These are phyloP conservation scores for Phytophthora sansomeana DNA, from an alignment of 352 stramenopile species.

Conservation along the genomic window DNA sequence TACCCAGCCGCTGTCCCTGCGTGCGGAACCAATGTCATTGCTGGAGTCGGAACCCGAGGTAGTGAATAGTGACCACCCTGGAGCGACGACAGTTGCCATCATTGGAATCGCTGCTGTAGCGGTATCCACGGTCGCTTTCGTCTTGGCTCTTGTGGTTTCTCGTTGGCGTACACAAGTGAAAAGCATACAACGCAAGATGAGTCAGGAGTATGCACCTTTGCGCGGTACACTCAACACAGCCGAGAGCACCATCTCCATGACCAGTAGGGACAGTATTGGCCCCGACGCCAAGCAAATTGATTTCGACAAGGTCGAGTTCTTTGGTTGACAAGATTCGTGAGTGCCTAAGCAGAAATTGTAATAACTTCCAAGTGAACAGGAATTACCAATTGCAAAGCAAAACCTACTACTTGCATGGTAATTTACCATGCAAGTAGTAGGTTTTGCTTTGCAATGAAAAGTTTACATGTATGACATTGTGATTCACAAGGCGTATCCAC, in stretches of 20 bases:
- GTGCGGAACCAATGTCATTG: neutral
- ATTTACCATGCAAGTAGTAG: too few species aligned
- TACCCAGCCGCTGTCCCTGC: slow-evolving; percentile 11
- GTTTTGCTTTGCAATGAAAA: too few species aligned
- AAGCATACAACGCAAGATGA: neutral
- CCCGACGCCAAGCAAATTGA: neutral
- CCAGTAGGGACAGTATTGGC: slow-evolving; percentile 17
- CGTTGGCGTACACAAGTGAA: slow-evolving; percentile 10
- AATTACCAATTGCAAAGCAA: too few species aligned
- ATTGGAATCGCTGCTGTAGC: slow-evolving; percentile 9
- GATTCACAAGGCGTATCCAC: too few species aligned
- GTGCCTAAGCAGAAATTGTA: neutral
- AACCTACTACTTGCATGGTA: too few species aligned
- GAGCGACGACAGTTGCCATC: slow-evolving; percentile 1
- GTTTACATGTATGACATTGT: too few species aligned
- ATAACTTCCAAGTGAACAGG: too few species aligned
- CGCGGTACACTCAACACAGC: slow-evolving; percentile 19
- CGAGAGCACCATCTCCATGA: slow-evolving; percentile 22
- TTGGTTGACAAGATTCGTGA: too few species aligned
- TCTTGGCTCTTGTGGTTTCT: slow-evolving; percentile 1
- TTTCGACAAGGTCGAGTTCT: slow-evolving; percentile 22
- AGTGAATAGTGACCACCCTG: neutral
- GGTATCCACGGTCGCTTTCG: slow-evolving; percentile 2
- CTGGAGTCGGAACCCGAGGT: neutral
- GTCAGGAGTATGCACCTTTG: slow-evolving; percentile 14